Evolutionary conservation across 2,329 filamentous ascomycete genomes (phyloP), one percentile per base, ranked within the genome.

Genomic region (Aureobasidium lini): DNA sequence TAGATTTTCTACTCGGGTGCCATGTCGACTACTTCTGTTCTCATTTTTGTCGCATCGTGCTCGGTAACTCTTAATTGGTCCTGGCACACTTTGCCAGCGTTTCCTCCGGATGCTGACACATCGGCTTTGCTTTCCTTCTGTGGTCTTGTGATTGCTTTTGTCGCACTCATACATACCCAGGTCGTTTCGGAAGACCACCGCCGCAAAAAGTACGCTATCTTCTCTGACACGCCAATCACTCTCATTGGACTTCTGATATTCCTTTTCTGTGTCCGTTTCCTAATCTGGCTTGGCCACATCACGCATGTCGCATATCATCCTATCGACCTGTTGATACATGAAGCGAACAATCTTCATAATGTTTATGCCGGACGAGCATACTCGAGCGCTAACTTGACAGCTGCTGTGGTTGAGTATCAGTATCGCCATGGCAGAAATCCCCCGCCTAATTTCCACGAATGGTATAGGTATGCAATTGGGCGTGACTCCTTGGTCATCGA

Each of bases 371-470:
- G 71, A 11, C 74, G 79, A 62, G 77, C 81, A 10, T 72, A 74
- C 28, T 68, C 68, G 40, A 83, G 80, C 66, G 72, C 69, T 15
- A 79, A 71, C 10, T 68, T 85, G 1, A 66, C 70, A 34, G 75
- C 79, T 60, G 81, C 81, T 29, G 77, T 81, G 6, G 62, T 69
- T 18, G 73, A 78, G 40, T 85, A 85, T 67, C 75, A 72, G 44
- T 68, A 71, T 52, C 76, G 81, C 62, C 83, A 85, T 65, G 68
- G 73, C 2, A 76, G 79, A 57, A 74, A 78, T 61, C 83, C 83
- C 1, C 83, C 83, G 29, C 82, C 83, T 9, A 77, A 78, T 11
- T 86, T 85, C 63, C 80, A 84, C 62, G 72, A 77, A 60, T 85
- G 83, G 83, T 84, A 81, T 64, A 68, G 77, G 39, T 85, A 79